Percentiles rank a stretch among this genome's conserved stretches.
These are phyloP conservation scores for Stygiomarasmius scandens DNA, from an alignment of 1,284 basidiomycete genomes.

Conservation along the genomic window DNA sequence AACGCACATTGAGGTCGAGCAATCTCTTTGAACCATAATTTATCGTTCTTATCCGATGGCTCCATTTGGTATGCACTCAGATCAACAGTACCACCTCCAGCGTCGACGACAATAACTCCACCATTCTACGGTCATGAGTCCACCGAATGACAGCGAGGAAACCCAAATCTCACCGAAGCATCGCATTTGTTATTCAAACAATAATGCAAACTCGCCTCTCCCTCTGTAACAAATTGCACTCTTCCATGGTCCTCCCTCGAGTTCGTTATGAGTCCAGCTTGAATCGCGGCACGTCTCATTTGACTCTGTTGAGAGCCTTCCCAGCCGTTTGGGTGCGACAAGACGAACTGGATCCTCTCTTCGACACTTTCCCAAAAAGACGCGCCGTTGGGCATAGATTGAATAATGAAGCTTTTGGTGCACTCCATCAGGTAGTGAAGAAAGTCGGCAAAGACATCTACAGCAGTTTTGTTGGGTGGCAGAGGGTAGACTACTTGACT, in stretches of 20 bases:
- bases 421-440: slow-evolving; percentile 41
- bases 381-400: slow-evolving; percentile 9
- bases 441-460: slow-evolving; percentile 11
- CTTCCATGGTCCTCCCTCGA: slow-evolving; percentile 31
- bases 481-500: background rate
- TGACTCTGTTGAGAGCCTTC: slow-evolving; percentile 30
- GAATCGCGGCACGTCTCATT: slow-evolving; percentile 29
- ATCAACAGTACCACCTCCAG: slow-evolving; percentile 53
- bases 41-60: background rate
- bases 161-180: background rate
- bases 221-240: slow-evolving; percentile 47
- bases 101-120: slow-evolving; percentile 47
- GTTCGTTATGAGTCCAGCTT: slow-evolving; percentile 11
- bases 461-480: slow-evolving; percentile 3
- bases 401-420: slow-evolving; percentile 38
- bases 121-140: slow-evolving; percentile 24
- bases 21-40: slow-evolving; percentile 37
- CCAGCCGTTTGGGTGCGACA: slow-evolving; percentile 34
- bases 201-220: slow-evolving; percentile 54
- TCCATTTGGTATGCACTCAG: slow-evolving; percentile 19
- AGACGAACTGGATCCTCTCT: slow-evolving; percentile 23
- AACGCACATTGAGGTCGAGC: slow-evolving; percentile 42
- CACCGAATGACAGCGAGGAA: background rate
- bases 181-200: slow-evolving; percentile 39
- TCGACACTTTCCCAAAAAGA: slow-evolving; percentile 16